These are phyloP conservation scores for Fistulinella prunicolor DNA, from an alignment of 768 basidiomycete genomes.

Conservation along the genomic window DNA sequence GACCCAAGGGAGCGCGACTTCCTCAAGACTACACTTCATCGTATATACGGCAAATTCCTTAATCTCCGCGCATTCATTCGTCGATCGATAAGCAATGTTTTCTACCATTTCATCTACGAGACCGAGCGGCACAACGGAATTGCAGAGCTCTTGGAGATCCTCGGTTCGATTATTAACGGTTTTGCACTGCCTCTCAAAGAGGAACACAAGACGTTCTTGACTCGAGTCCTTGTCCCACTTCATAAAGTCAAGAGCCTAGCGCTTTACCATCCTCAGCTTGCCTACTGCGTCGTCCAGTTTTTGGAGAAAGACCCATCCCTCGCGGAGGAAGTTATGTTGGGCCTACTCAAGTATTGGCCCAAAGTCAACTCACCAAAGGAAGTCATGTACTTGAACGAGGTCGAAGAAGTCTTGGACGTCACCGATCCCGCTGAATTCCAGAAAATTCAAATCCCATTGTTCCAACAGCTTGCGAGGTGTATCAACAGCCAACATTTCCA, in stretches of 20 bases:
- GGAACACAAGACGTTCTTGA: slow-evolving; percentile 97
- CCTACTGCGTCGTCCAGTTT: slow-evolving; percentile 99
- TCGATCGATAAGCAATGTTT: slow-evolving; percentile 98
- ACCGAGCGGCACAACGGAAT: slow-evolving; percentile 99
- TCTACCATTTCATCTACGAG: slow-evolving; percentile 99
- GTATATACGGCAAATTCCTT: slow-evolving; percentile 99
- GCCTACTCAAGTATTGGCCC: slow-evolving; percentile 97
- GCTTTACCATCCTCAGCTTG: slow-evolving; percentile 97
- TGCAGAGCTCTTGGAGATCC: slow-evolving; percentile 94
- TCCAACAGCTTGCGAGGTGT: slow-evolving; percentile 92
- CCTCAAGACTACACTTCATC: slow-evolving; percentile 96
- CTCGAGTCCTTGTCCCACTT: slow-evolving; percentile 88
- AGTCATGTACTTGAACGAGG: slow-evolving; percentile 99
- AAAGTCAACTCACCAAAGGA: slow-evolving; percentile 99
- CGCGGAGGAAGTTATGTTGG: slow-evolving; percentile 94
- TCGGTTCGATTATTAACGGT: slow-evolving; percentile 99
- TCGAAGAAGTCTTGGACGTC: slow-evolving; percentile 98
- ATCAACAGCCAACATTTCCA: slow-evolving; percentile 99
- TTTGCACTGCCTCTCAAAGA: slow-evolving; percentile 98
- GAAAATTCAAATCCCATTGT: slow-evolving; percentile 90
- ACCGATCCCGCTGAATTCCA: slow-evolving; percentile 95
- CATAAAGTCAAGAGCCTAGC: slow-evolving; percentile 99
- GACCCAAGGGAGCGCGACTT: slow-evolving; percentile 99
- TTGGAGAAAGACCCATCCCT: slow-evolving; percentile 91
- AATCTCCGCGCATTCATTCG: slow-evolving; percentile 98